phyloP scores from a whole-genome alignment of 768 basidiomycete genomes.

The Dioszegia hungarica region DNA sequence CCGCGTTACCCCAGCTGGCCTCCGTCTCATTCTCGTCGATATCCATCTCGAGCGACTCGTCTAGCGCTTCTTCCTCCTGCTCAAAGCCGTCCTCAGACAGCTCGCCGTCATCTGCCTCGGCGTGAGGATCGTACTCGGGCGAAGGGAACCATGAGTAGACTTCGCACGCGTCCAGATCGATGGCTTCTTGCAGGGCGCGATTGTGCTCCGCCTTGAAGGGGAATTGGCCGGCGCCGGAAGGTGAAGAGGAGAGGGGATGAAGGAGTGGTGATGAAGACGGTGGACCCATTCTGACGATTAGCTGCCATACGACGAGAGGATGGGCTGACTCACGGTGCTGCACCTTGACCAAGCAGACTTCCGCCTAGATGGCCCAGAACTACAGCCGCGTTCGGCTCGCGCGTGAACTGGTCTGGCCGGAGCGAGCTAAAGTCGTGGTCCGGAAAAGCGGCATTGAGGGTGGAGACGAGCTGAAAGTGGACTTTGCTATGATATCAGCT shows the following conservation, averaged over 20 bases:
- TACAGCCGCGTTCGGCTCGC: constrained; percentile 45
- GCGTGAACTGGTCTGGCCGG: constrained; percentile 80
- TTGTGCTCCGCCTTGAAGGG: constrained; percentile 78
- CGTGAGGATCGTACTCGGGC: constrained; percentile 86
- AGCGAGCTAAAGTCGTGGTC: constrained; percentile 96
- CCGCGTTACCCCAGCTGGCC: constrained; percentile 31
- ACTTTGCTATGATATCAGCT: constrained; percentile 57
- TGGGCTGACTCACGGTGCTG: constrained; percentile 5
- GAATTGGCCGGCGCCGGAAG: constrained; percentile 22
- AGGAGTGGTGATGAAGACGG: constrained; percentile 10
- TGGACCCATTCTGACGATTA: constrained; percentile 3
- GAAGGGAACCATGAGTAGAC: constrained; percentile 93
- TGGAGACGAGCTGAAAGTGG: constrained; percentile 90
- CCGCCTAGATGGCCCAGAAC: constrained; percentile 31
- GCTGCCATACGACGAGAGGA: not conserved
- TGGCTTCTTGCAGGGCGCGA: constrained; percentile 80
- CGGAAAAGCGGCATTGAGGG: constrained; percentile 94
- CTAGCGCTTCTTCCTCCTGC: constrained; percentile 15
- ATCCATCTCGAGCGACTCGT: constrained; percentile 24
- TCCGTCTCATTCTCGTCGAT: constrained; percentile 12
- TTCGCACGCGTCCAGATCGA: constrained; percentile 85
- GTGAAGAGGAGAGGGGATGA: constrained; percentile 8
- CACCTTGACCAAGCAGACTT: constrained; percentile 19
- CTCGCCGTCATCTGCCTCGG: constrained; percentile 48
- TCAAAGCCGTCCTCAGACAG: constrained; percentile 60